Percentiles rank a stretch among this genome's conserved stretches.
phyloP scores from a whole-genome alignment of 2,329 filamentous ascomycete species.

The Pestalotiopsis fici region DNA sequence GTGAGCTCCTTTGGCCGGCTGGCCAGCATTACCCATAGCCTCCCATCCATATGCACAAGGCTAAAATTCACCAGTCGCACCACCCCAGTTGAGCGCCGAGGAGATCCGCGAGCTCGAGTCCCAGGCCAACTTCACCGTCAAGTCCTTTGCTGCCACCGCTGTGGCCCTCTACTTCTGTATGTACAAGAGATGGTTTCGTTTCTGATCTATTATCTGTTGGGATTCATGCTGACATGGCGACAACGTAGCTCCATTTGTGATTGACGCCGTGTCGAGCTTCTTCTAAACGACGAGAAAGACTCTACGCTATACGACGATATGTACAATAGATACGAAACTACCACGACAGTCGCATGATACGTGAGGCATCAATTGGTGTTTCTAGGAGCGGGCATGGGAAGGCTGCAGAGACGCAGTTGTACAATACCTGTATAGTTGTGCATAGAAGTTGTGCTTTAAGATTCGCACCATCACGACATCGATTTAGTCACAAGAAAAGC shows the following conservation, averaged over 20 bases:
- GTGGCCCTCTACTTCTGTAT: constrained; percentile 76
- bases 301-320: not conserved
- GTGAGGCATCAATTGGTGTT: not conserved
- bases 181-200: constrained; percentile 30
- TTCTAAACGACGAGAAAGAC: constrained; percentile 21
- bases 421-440: constrained; percentile 4
- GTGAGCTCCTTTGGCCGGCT: constrained; percentile 23
- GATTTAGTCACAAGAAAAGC: not conserved
- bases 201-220: no score
- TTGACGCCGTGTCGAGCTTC: constrained; percentile 50
- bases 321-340: not conserved
- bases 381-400: not conserved
- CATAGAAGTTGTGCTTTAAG: not conserved
- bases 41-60: not conserved
- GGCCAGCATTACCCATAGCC: not conserved
- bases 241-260: constrained; percentile 55
- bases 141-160: constrained; percentile 66
- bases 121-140: constrained; percentile 67
- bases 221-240: not conserved
- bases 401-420: not conserved
- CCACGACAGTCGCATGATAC: not conserved
- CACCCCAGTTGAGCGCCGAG: constrained; percentile 69
- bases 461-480: not conserved
- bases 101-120: constrained; percentile 72
- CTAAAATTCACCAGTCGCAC: constrained; percentile 12